A percentile compares a stretch with the other conserved stretches of the same genome.
Evolutionary conservation across 345 rosid species (phyloP).

Genomic region (Carallia pectinifolia): DNA sequence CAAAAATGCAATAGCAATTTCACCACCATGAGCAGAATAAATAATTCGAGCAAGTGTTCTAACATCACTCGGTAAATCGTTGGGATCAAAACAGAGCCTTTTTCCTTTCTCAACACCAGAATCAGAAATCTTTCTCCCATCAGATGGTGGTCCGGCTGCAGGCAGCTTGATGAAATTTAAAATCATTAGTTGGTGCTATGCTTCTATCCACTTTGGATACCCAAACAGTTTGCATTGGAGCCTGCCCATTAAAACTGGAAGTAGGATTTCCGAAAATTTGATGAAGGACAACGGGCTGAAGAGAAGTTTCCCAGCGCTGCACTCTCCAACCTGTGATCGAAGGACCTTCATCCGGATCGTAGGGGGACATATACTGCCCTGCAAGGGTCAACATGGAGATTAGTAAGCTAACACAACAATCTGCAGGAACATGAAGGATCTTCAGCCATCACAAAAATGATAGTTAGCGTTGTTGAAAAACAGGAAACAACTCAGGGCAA

Average conservation of each 20-base stretch:
- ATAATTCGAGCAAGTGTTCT: conserved; percentile 91
- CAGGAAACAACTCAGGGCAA: too few species aligned
- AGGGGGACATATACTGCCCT: conserved; percentile 99
- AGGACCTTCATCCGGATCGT: conserved; percentile 99
- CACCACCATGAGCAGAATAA: conserved; percentile 99
- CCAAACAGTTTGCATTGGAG: conserved; percentile 97
- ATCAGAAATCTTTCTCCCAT: conserved; percentile 52
- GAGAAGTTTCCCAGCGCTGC: conserved; percentile 98
- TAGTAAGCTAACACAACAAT: conserved; percentile 6
- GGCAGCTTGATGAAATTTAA: conserved; percentile 56
- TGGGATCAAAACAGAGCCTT: conserved; percentile 88
- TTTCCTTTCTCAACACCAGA: conserved; percentile 54
- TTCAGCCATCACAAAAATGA: not conserved
- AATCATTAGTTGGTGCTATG: conserved; percentile 87
- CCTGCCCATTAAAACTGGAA: conserved; percentile 91
- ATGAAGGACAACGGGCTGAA: conserved; percentile 96
- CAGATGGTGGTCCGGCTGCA: conserved; percentile 50
- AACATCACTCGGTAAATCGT: conserved; percentile 95
- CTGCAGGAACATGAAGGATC: not conserved
- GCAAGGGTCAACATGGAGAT: conserved; percentile 25
- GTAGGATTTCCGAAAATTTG: conserved; percentile 95
- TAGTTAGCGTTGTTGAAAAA: too few species aligned
- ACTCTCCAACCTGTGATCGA: conserved; percentile 99
- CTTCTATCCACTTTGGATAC: conserved; percentile 91
- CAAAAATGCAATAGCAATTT: conserved; percentile 92